Evolutionary conservation across 2,329 filamentous ascomycete species (phyloP), one percentile per base, ranked within the genome.

Genomic region (Clathrospora elynae): DNA sequence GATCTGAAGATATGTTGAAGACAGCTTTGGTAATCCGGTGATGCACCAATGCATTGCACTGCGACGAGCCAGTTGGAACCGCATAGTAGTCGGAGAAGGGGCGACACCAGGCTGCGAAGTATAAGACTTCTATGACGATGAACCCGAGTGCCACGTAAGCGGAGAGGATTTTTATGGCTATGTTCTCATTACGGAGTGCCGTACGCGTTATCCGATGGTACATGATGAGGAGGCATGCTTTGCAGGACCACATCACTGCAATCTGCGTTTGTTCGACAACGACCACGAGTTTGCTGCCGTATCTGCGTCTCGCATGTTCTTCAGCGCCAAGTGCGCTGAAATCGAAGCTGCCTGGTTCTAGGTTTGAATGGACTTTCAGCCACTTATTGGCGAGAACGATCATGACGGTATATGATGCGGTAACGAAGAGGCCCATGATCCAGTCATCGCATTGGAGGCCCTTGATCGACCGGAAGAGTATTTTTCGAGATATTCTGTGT

Each of bases 401-500:
- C 13, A 80, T 70, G 4, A 70, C 69, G 20, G 76, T 78, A 45
- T 82, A 78, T 33, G 68, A 68, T 9, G 67, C 68, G 48, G 77
- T 66, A 6, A 77, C 74, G 40, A 81, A 68, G 6, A 77, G 28
- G 9, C 58, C 62, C 79, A 83, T 83, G 16, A 80, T 66, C 55
- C 75, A 82, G 57, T 84, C 81, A 53, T 84, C 81, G 17, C 75
- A 55, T 53, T 79, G 76, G n/a, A 81, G 73, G 5, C 70, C 70
- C 28, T 65, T 71, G 53, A 74, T 65, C 25, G 75, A 73, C 11
- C 77, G 72, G 35, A 82, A 70, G 7, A 73, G 65, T 23, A 76
- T 66, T 13, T 62, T 67, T 20, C 75, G 70, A 8, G 75, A 77
- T 20, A 72, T 66, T 23, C 73, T 75, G 39, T 47, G 31, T 11